A percentile compares a stretch with the other conserved stretches of the same genome.
phyloP scores from a whole-genome alignment of 768 basidiomycete genomes.

The Pulveroboletus sp. region DNA sequence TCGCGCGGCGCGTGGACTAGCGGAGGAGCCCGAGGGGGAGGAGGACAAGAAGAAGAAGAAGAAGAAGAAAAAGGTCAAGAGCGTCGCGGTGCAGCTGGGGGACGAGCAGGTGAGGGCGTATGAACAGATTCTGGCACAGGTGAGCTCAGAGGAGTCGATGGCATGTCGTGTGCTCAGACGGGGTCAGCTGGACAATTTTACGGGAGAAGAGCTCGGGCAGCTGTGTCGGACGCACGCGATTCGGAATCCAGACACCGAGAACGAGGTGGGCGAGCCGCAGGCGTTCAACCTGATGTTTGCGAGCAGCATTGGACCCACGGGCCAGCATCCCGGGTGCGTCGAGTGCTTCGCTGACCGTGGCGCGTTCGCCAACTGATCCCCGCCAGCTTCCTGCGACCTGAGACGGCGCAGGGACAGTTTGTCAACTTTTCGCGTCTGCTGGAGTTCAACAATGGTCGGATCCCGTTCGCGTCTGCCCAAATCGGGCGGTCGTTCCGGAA shows the following conservation, averaged over 20 bases:
- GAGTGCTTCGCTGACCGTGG: fast-evolving
- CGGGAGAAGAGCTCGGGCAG: slow-evolving; percentile 82
- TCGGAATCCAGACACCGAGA: slow-evolving; percentile 86
- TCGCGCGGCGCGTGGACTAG: slow-evolving; percentile 78
- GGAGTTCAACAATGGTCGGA: slow-evolving; percentile 95
- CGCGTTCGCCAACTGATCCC: neutral
- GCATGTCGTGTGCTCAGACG: neutral
- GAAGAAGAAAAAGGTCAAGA: slow-evolving; percentile 72
- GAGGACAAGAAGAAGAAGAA: slow-evolving; percentile 41
- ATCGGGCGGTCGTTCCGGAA: slow-evolving; percentile 96
- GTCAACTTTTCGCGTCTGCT: slow-evolving; percentile 95
- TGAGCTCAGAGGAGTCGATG: slow-evolving; percentile 32
- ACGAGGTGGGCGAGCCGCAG: slow-evolving; percentile 88
- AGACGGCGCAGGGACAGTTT: slow-evolving; percentile 98
- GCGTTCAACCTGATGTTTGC: slow-evolving; percentile 99
- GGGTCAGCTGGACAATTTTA: slow-evolving; percentile 69
- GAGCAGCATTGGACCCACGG: slow-evolving; percentile 94
- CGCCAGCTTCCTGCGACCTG: slow-evolving; percentile 85
- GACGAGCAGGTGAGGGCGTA: slow-evolving; percentile 76
- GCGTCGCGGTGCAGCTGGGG: slow-evolving; percentile 60
- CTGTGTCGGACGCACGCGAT: slow-evolving; percentile 78
- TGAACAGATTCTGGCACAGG: slow-evolving; percentile 83
- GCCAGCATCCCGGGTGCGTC: slow-evolving; percentile 84
- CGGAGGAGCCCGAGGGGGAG: slow-evolving; percentile 65
- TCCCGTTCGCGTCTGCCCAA: slow-evolving; percentile 97